These are phyloP conservation scores for Phytopythium sindhum DNA, from an alignment of 352 stramenopile species.

Conservation along the genomic window DNA sequence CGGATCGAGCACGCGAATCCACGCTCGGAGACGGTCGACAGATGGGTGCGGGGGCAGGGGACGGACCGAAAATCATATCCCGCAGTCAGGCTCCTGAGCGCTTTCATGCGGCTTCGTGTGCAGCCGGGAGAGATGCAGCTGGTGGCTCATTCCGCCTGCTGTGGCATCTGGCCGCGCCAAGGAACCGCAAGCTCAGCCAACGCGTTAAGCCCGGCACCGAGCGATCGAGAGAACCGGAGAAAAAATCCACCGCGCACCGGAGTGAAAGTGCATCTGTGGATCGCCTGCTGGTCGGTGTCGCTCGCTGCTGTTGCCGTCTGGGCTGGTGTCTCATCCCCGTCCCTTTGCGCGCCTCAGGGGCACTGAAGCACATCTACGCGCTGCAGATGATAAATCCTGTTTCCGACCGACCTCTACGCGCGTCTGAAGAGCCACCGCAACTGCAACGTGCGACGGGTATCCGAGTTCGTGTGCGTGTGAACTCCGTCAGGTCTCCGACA, in stretches of 20 bases:
- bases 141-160: neutral
- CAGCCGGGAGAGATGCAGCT: slow-evolving; percentile 3
- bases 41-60: neutral
- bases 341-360: neutral
- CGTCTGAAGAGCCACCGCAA: neutral
- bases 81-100: neutral
- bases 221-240: neutral
- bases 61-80: neutral
- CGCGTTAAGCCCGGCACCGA: neutral
- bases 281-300: neutral
- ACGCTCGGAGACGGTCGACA: slow-evolving; percentile 1
- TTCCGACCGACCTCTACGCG: neutral
- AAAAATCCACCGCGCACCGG: slow-evolving; percentile 9
- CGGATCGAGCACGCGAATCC: neutral
- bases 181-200: neutral
- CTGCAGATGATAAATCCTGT: neutral
- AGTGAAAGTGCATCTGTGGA: neutral
- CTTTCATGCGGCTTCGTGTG: neutral
- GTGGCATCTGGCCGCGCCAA: neutral
- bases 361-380: neutral
- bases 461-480: neutral
- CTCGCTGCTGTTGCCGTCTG: neutral
- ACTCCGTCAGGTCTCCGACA: neutral
- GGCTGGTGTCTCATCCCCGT: neutral
- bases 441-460: slow-evolving; percentile 9